These are phyloP conservation scores for Fusarium stilboides DNA, from an alignment of 2,329 filamentous ascomycete genomes.

Conservation along the genomic window DNA sequence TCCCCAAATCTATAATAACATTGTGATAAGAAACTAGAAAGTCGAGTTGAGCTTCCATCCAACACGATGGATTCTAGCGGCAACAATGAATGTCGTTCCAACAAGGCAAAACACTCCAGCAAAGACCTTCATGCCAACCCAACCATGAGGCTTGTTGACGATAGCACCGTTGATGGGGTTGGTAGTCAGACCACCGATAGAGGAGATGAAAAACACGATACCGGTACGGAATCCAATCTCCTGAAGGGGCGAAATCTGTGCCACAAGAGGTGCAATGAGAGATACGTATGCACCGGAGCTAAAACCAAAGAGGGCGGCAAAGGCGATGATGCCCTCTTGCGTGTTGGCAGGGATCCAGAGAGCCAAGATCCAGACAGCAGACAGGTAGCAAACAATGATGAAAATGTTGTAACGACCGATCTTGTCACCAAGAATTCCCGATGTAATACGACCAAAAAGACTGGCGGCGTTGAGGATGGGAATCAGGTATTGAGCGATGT, in stretches of 20 bases:
- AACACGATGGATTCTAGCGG: slow-evolving; percentile 28
- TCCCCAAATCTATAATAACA: neutral
- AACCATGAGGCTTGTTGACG: slow-evolving; percentile 49
- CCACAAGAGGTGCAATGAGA: slow-evolving; percentile 57
- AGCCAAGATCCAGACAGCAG: slow-evolving; percentile 56
- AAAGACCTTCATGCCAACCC: slow-evolving; percentile 58
- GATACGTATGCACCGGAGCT: slow-evolving; percentile 60
- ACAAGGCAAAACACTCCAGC: slow-evolving; percentile 39
- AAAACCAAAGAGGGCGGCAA: slow-evolving; percentile 60
- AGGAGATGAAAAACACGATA: slow-evolving; percentile 65
- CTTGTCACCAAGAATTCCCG: slow-evolving; percentile 55
- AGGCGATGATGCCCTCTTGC: slow-evolving; percentile 54
- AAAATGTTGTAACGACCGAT: slow-evolving; percentile 60
- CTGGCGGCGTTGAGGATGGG: slow-evolving; percentile 58
- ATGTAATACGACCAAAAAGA: slow-evolving; percentile 56
- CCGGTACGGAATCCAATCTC: slow-evolving; percentile 55
- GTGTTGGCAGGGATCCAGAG: slow-evolving; percentile 60
- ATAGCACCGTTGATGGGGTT: slow-evolving; percentile 70
- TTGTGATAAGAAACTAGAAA: slow-evolving; percentile 4
- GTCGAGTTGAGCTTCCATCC: slow-evolving; percentile 33
- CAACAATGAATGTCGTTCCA: slow-evolving; percentile 29
- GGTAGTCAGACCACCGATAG: slow-evolving; percentile 70
- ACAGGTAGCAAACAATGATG: slow-evolving; percentile 62
- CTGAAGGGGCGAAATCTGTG: slow-evolving; percentile 54
- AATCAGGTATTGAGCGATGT: slow-evolving; percentile 55